Percentiles rank a stretch among this genome's conserved stretches.
These are phyloP conservation scores for Metschnikowia shivogae DNA, from an alignment of 805 yeast genomes.

Conservation along the genomic window DNA sequence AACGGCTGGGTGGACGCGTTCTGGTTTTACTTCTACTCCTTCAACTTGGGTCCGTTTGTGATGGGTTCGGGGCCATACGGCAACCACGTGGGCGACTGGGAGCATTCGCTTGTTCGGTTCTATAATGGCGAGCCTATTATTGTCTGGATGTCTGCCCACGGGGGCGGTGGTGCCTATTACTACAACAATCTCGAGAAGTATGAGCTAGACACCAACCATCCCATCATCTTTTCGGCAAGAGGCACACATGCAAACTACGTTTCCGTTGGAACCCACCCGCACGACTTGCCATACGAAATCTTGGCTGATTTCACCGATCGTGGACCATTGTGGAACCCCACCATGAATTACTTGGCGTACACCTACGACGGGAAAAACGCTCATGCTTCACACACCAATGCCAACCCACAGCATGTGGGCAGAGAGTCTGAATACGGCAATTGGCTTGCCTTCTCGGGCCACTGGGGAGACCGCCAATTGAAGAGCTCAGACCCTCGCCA, in stretches of 20 bases:
- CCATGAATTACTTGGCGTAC: constrained; percentile 75
- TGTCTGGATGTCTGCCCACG: constrained; percentile 97
- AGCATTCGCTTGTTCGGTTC: constrained; percentile 84
- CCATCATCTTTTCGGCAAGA: constrained; percentile 82
- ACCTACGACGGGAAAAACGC: constrained; percentile 61
- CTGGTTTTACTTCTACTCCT: constrained; percentile 95
- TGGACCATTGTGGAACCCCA: constrained; percentile 94
- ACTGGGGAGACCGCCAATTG: constrained; percentile 86
- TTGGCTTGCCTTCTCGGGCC: constrained; percentile 80
- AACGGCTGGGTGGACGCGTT: constrained; percentile 93
- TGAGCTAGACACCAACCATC: constrained; percentile 43
- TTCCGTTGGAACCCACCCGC: constrained; percentile 93
- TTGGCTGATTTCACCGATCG: constrained; percentile 90
- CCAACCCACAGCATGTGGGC: constrained; percentile 44
- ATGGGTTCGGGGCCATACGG: constrained; percentile 99
- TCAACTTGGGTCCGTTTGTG: constrained; percentile 92
- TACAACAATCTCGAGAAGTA: constrained; percentile 72
- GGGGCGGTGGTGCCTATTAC: constrained; percentile 89
- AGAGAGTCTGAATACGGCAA: constrained; percentile 54
- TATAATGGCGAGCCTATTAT: constrained; percentile 74
- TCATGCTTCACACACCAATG: constrained; percentile 37
- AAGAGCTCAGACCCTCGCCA: constrained; percentile 72
- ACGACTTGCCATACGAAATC: constrained; percentile 89
- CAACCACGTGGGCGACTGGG: constrained; percentile 98
- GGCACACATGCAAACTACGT: constrained; percentile 98